phyloP scores from a whole-genome alignment of 495 filamentous ascomycete species.

The Lasiosphaeria hispida region DNA sequence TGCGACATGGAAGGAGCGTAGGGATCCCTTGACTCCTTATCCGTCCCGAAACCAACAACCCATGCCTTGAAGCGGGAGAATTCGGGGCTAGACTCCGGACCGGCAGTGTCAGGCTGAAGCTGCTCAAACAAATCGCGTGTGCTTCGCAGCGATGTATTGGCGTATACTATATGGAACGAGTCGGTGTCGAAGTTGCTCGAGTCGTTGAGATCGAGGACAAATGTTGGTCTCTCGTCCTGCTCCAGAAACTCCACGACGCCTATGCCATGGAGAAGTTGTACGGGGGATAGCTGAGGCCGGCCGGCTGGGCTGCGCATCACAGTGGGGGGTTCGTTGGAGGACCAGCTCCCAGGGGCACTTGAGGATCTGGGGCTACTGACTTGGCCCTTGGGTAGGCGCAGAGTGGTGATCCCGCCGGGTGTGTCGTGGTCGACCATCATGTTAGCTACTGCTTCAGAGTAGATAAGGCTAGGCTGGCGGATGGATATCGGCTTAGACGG shows the following conservation, averaged over 20 bases:
- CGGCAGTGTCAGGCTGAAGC: constrained; percentile 45
- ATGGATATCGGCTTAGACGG: constrained; percentile 42
- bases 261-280: constrained; percentile 54
- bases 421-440: constrained; percentile 57
- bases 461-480: constrained; percentile 54
- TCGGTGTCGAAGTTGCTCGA: constrained; percentile 49
- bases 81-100: constrained; percentile 34
- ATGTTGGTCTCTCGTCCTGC: constrained; percentile 64
- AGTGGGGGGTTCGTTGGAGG: constrained; percentile 41
- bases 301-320: constrained; percentile 42
- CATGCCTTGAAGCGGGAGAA: constrained; percentile 61
- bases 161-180: constrained; percentile 54
- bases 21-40: constrained; percentile 46
- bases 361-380: constrained; percentile 49
- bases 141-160: constrained; percentile 56
- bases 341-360: constrained; percentile 47
- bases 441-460: constrained; percentile 51
- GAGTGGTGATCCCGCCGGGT: constrained; percentile 57
- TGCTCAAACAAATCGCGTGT: constrained; percentile 47
- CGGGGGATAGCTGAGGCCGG: constrained; percentile 34
- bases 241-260: constrained; percentile 65
- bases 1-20: constrained; percentile 50
- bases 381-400: constrained; percentile 61
- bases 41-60: constrained; percentile 51
- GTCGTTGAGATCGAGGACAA: constrained; percentile 62